A percentile compares a stretch with the other conserved stretches of the same genome.
phyloP scores from a whole-genome alignment of 805 yeast species.

The Candida xiaguanensis region DNA sequence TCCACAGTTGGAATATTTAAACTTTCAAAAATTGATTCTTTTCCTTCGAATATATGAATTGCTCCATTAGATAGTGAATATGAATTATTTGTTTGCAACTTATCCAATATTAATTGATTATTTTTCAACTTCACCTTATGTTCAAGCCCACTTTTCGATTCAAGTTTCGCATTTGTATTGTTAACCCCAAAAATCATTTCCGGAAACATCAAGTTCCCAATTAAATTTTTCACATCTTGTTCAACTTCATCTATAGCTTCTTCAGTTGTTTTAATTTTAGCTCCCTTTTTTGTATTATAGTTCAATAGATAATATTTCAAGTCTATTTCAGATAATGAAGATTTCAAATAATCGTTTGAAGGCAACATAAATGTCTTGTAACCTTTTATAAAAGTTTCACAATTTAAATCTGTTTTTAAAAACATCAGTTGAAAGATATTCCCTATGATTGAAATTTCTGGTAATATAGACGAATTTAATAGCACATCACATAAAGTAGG shows the following conservation, averaged over 20 bases:
- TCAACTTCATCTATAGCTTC: slow-evolving; percentile 30
- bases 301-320: slow-evolving; percentile 26
- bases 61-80: slow-evolving; percentile 30
- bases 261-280: slow-evolving; percentile 21
- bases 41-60: slow-evolving; percentile 26
- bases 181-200: slow-evolving; percentile 27
- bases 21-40: slow-evolving; percentile 17
- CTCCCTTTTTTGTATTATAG: slow-evolving; percentile 15
- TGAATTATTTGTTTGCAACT: slow-evolving; percentile 15
- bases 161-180: slow-evolving; percentile 18
- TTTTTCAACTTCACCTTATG: slow-evolving; percentile 3
- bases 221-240: slow-evolving; percentile 22
- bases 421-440: slow-evolving; percentile 27
- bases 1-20: slow-evolving; percentile 20
- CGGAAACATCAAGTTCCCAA: slow-evolving; percentile 23
- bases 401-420: slow-evolving; percentile 15
- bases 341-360: slow-evolving; percentile 23
- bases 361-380: slow-evolving; percentile 33
- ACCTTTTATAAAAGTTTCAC: slow-evolving; percentile 24
- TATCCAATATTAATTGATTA: slow-evolving; percentile 18
- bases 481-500: slow-evolving; percentile 36
- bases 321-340: slow-evolving; percentile 25
- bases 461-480: slow-evolving; percentile 11
- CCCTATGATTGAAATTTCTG: slow-evolving; percentile 22
- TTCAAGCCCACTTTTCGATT: slow-evolving; percentile 3